Conservation (phyloP, 2,329 filamentous ascomycete genomes). For the Triangularia verruculosa region DNA sequence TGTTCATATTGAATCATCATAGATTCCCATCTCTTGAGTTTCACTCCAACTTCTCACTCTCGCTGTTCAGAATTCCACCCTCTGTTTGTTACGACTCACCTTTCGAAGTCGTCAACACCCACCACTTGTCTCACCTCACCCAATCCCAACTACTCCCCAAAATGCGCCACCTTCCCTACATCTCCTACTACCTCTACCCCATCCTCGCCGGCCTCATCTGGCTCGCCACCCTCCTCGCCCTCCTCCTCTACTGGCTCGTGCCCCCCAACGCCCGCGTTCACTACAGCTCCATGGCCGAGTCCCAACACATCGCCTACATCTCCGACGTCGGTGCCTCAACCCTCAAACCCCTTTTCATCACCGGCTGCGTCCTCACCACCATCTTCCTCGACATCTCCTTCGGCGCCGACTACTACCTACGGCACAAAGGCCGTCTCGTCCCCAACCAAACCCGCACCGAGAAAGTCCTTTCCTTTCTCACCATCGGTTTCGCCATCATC, state of each 20-base stretch:
- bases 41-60: not conserved
- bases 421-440: slow-evolving; percentile 74
- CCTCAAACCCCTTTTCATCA: slow-evolving; percentile 76
- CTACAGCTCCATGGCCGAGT: slow-evolving; percentile 58
- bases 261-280: slow-evolving; percentile 46
- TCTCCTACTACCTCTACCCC: slow-evolving; percentile 56
- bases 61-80: not conserved
- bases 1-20: not conserved
- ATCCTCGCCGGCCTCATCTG: slow-evolving; percentile 64
- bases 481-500: slow-evolving; percentile 65
- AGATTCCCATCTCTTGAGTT: not conserved
- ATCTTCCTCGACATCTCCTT: slow-evolving; percentile 81
- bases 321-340: slow-evolving; percentile 60
- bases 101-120: not conserved
- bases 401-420: slow-evolving; percentile 76
- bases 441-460: slow-evolving; percentile 65
- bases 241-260: slow-evolving; percentile 68
- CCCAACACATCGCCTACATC: slow-evolving; percentile 68
- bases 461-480: slow-evolving; percentile 59
- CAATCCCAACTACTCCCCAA: not conserved
- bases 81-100: not conserved
- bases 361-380: slow-evolving; percentile 67
- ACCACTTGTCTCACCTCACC: slow-evolving; percentile 5
- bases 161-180: slow-evolving; percentile 6
- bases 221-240: slow-evolving; percentile 65